A percentile compares a stretch with the other conserved stretches of the same genome.
Conservation (phyloP, 2,329 filamentous ascomycete genomes). For the Diaporthe sp. region DNA sequence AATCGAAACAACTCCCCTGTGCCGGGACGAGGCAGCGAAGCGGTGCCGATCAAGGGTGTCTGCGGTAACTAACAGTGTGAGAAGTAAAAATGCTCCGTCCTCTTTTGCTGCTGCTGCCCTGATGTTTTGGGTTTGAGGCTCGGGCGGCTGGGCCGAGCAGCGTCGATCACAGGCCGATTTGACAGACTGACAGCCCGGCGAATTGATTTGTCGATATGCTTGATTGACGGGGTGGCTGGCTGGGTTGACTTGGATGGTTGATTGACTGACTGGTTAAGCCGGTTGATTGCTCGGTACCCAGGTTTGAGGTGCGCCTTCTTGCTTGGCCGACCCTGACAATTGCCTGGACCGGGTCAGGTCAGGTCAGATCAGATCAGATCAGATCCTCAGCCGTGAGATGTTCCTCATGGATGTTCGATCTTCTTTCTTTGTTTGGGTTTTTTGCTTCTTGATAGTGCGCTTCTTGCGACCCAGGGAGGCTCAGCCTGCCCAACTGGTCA, state of each 20-base stretch:
- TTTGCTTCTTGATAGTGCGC: not conserved
- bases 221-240: not conserved
- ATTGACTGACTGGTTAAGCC: constrained; percentile 4
- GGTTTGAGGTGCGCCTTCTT: constrained; percentile 13
- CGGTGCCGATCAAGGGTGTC: constrained; percentile 28
- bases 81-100: not conserved
- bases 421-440: not conserved
- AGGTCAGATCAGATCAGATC: constrained; percentile 14
- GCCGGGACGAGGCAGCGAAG: constrained; percentile 25
- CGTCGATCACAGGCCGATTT: constrained; percentile 21
- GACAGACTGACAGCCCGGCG: constrained; percentile 1
- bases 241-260: not conserved
- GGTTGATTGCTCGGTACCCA: constrained; percentile 21
- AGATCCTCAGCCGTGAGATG: not conserved
- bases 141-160: constrained; percentile 24
- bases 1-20: constrained; percentile 31
- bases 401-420: not conserved
- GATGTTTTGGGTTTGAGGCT: constrained; percentile 24
- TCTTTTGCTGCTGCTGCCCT: constrained; percentile 2
- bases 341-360: constrained; percentile 4
- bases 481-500: not conserved
- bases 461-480: not conserved
- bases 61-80: constrained; percentile 17
- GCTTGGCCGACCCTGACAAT: not conserved
- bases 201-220: not conserved